phyloP scores from a whole-genome alignment of 176 grass and related monocot species.

The Oryza nivara region DNA sequence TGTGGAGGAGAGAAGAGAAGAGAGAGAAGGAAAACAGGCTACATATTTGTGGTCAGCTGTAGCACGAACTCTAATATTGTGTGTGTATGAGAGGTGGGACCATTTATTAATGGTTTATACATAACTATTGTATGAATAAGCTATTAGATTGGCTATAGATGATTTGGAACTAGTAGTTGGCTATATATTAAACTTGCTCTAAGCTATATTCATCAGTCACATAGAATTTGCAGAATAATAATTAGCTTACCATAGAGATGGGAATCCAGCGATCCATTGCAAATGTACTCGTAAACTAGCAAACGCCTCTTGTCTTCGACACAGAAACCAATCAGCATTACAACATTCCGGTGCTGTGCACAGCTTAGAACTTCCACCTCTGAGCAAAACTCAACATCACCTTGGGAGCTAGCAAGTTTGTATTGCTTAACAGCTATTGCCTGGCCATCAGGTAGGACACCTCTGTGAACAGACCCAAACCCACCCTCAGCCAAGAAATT shows the following conservation, averaged over 20 bases:
- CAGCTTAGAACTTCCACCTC: constrained; percentile 98
- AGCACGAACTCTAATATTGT: too few species aligned
- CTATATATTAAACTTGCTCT: too few species aligned
- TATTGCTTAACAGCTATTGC: constrained; percentile 93
- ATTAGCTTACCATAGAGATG: constrained; percentile 81
- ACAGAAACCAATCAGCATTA: constrained; percentile 98
- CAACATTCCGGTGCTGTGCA: constrained; percentile 94
- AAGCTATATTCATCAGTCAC: not conserved
- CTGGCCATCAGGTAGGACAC: constrained; percentile 82
- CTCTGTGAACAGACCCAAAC: constrained; percentile 88
- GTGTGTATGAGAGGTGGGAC: too few species aligned
- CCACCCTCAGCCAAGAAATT: constrained; percentile 97
- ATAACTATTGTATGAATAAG: too few species aligned
- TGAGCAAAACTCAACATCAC: constrained; percentile 89
- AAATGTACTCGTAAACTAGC: constrained; percentile 97
- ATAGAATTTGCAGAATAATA: not conserved
- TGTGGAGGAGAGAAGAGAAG: too few species aligned
- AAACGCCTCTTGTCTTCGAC: constrained; percentile 88
- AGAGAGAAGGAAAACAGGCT: too few species aligned
- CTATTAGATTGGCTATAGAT: too few species aligned
- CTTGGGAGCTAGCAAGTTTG: constrained; percentile 89
- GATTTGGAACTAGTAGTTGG: too few species aligned
- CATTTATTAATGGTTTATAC: too few species aligned
- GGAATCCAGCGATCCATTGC: constrained; percentile 85
- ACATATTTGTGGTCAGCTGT: too few species aligned